Conservation (phyloP, 192 early-diverging fungal genomes). For the Entomortierella chlamydospora region DNA sequence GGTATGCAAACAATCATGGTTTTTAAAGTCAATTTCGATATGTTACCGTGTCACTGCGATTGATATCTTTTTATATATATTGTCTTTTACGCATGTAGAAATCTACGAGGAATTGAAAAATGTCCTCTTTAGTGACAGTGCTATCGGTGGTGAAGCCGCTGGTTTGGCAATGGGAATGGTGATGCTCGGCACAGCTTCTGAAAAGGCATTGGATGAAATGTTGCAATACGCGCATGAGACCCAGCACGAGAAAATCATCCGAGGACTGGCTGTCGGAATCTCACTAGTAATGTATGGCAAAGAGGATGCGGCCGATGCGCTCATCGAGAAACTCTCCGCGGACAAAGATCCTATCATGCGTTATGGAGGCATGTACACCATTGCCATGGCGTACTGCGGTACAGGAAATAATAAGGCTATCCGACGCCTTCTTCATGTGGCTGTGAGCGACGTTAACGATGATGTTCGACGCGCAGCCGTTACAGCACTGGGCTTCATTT, state of each 20-base stretch:
- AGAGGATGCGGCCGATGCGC: conserved; percentile 93
- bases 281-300: conserved; percentile 97
- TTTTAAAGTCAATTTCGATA: no score
- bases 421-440: conserved; percentile 92
- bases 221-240: conserved; percentile 98
- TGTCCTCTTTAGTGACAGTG: conserved; percentile 92
- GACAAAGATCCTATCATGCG: conserved; percentile 98
- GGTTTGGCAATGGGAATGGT: conserved; percentile 97
- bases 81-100: no score
- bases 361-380: conserved; percentile 96
- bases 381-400: conserved; percentile 98
- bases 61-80: neutral
- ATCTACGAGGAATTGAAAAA: conserved; percentile 90
- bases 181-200: conserved; percentile 92
- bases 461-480: conserved; percentile 99
- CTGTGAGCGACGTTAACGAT: conserved; percentile 98
- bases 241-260: conserved; percentile 99
- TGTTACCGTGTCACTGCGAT: neutral
- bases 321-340: conserved; percentile 84
- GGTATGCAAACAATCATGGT: conserved; percentile 61
- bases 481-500: conserved; percentile 94
- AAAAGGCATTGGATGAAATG: conserved; percentile 92
- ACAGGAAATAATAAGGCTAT: conserved; percentile 99
- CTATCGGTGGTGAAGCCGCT: conserved; percentile 97
- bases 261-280: conserved; percentile 94